Evolutionary conservation across 208 protist species (phyloP).

Genomic region (Trypanosoma vivax): DNA sequence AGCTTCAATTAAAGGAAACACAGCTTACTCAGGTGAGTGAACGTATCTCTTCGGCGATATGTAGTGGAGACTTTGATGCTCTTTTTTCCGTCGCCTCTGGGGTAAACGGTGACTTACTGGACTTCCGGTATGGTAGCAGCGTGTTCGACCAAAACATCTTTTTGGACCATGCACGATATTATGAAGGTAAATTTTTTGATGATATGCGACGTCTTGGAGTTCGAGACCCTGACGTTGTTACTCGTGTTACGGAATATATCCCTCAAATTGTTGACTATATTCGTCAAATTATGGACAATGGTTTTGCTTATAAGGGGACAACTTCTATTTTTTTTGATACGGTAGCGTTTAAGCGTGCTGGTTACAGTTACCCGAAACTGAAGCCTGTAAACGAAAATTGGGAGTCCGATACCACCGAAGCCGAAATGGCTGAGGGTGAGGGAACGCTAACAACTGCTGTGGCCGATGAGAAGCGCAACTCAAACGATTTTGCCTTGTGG

Average conservation of each 20-base stretch:
- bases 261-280: conserved; percentile 93
- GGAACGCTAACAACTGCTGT: conserved; percentile 45
- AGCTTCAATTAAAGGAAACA: conserved; percentile 59
- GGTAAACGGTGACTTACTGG: conserved; percentile 77
- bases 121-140: conserved; percentile 51
- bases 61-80: conserved; percentile 25
- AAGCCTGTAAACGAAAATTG: conserved; percentile 40
- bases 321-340: conserved; percentile 96
- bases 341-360: conserved; percentile 65
- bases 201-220: conserved; percentile 91
- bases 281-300: conserved; percentile 93
- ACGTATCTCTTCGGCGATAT: conserved; percentile 44
- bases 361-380: conserved; percentile 93
- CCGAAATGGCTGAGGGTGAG: conserved; percentile 92
- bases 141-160: conserved; percentile 87
- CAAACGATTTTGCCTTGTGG: conserved; percentile 98
- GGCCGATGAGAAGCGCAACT: conserved; percentile 82
- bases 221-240: conserved; percentile 87
- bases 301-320: conserved; percentile 91
- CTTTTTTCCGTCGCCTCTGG: conserved; percentile 55
- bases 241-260: conserved; percentile 97
- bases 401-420: conserved; percentile 61
- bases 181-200: conserved; percentile 90
- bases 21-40: conserved; percentile 53
- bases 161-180: conserved; percentile 73